Percentiles rank a stretch among this genome's conserved stretches.
Evolutionary conservation across 257 asterid species (phyloP).

Genomic region (Solanum pennellii): DNA sequence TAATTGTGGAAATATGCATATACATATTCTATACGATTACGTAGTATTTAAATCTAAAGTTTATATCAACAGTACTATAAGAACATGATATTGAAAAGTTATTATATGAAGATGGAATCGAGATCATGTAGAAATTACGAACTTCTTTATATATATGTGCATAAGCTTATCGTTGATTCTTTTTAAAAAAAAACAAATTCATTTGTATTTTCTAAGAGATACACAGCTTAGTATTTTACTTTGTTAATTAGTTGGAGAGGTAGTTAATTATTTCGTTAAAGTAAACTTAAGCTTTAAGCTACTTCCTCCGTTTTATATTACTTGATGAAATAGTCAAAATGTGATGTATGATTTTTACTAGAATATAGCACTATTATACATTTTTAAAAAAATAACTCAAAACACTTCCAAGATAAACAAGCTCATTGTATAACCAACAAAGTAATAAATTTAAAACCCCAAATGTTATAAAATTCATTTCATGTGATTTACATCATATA

Average conservation of each 20-base stretch:
- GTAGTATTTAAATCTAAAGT: background rate
- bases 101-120: background rate
- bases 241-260: background rate
- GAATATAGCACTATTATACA: background rate
- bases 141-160: background rate
- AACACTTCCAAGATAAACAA: background rate
- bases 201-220: too few species aligned
- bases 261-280: background rate
- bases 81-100: background rate
- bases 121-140: background rate
- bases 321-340: background rate
- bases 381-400: background rate
- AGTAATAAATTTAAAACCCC: background rate
- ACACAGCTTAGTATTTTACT: background rate
- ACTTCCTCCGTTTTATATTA: background rate
- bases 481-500: background rate
- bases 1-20: background rate
- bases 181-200: too few species aligned
- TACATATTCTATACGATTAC: background rate
- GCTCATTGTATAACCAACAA: background rate
- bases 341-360: background rate
- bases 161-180: background rate
- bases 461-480: background rate
- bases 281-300: background rate
- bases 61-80: background rate